Evolutionary conservation across 169 alveolate species (phyloP), one percentile per base, ranked within the genome.

Genomic region (Plasmodium gaboni): DNA sequence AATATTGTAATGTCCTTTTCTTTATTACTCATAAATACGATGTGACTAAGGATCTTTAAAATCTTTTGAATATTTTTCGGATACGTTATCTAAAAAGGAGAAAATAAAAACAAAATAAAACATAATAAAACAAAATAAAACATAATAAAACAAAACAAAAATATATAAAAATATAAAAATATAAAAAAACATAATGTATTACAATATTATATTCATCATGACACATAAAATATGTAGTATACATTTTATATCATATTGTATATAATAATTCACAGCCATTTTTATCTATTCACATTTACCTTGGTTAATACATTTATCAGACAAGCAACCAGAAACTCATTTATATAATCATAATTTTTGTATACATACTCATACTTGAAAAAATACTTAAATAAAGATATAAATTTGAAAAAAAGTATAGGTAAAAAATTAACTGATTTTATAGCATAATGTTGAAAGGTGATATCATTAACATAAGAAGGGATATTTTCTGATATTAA

Each of bases 351-450:
- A 60, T 80, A 68, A 46, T 57, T 80, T 48, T 38, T 60, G 72
- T 80, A 80, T 2, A 80, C 65, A 55, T 80, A 80, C 0, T 80
- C 90, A 42, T 68, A 80, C 38, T 68, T 80, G 26, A 80, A 80
- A 12, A 80, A 68, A 63, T 80, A 80, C 19, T 50, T 80, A 26
- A 80, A 80, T 7, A 80, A 15, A 15, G 57, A 80, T 2, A 80
- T 72, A 22, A 80, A 80, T 59, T 80, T 80, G 60, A 80, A 80
- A 50, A 51, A 80, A 28, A 80, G 67, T 38, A 80, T 74, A 1
- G 90, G 90, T 15, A 80, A 59, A 65, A 80, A 80, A n/a, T 80
- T 80, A 42, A 63, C 10, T 17, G 90, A 80, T 71, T 55, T 67
- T 6, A 72, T 22, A 19, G 85, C 90, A 50, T 67, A 80, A 28